Percentiles rank a stretch among this genome's conserved stretches.
Conservation (phyloP, 2,329 filamentous ascomycete genomes). For the Seiridium cupressi region DNA sequence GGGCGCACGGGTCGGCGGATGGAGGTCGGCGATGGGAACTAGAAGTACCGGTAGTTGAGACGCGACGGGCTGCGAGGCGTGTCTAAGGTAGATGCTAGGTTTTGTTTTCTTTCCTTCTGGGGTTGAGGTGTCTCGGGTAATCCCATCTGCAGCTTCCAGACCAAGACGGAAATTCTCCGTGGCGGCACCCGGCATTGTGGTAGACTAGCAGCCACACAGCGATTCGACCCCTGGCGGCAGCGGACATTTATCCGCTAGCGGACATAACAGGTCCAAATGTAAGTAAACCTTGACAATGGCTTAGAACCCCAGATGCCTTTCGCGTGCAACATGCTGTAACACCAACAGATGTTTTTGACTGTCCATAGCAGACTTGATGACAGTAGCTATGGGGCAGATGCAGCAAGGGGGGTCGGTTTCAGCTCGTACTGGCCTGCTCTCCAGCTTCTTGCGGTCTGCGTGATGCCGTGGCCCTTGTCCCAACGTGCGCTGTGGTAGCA, state of each 20-base stretch:
- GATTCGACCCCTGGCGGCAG: background rate
- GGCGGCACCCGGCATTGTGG: constrained; percentile 1
- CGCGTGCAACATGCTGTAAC: too few species aligned
- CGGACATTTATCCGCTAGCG: background rate
- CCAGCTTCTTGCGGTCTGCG: background rate
- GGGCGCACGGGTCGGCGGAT: background rate
- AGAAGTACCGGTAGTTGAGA: background rate
- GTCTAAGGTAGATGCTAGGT: background rate
- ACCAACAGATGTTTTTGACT: too few species aligned
- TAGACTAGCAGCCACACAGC: background rate
- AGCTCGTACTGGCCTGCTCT: too few species aligned
- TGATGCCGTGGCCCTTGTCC: background rate
- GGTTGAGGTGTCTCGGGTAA: background rate
- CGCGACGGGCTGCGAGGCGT: background rate
- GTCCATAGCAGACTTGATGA: too few species aligned
- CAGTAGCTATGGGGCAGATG: too few species aligned
- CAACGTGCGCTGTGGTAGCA: background rate
- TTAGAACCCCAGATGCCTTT: too few species aligned
- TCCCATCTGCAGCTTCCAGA: background rate
- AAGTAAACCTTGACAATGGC: too few species aligned
- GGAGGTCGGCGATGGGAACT: too few species aligned
- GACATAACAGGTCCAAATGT: too few species aligned
- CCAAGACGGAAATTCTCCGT: background rate
- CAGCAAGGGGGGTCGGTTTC: too few species aligned
- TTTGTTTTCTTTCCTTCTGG: background rate